Base-by-base conservation (phyloP, 2,329 filamentous ascomycete species). In the Chlorencoelia australis region DNA sequence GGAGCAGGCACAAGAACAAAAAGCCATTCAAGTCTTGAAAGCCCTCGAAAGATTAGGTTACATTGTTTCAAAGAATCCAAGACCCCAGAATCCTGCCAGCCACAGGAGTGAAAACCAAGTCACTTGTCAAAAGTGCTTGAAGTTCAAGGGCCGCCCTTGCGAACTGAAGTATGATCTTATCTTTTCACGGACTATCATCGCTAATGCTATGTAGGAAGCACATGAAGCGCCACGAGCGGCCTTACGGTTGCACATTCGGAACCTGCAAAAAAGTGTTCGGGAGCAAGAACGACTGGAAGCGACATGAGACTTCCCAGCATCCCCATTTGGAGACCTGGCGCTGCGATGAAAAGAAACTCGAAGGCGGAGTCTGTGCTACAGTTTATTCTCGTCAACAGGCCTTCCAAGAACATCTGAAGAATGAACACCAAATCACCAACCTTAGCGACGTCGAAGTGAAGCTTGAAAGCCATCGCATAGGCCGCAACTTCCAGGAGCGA, bases 251-350 rank as follows among this genome's bases (percentile, higher is more conserved):
- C 58, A 94, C 86, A 0, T 82, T 78, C 45, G 59, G 66, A 7
- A 59, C 63, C 19, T 94, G 88, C 52, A 58, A 61, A 32, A 87
- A 85, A 52, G 66, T 56, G 0, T 94, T 94, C 48, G 88, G 88
- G n/a, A 88, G 82, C 58, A 94, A 94, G 55, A 88, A 86, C 41
- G 88, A 95, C 58, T 95, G 77, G 88, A 94, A 93, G 55, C 75
- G 88, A 1, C 88, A 95, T 52, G 89, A 95, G 53, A 81, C 76
- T 46, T 76, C 73, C 11, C 82, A 89, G 51, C 87, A 94, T 55
- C 75, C 73, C 42, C 73, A 81, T 40, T 58, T 72, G 5, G 79
- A 87, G 51, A 68, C 69, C 31, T 94, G 82, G 77, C 73, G 72
- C 19, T 94, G 87, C 53, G 65, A 71, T 19, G 58, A 69, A 19